A percentile compares a stretch with the other conserved stretches of the same genome.
phyloP scores from a whole-genome alignment of 371 early-diverging fungal genomes.

The Mucor racemosus region DNA sequence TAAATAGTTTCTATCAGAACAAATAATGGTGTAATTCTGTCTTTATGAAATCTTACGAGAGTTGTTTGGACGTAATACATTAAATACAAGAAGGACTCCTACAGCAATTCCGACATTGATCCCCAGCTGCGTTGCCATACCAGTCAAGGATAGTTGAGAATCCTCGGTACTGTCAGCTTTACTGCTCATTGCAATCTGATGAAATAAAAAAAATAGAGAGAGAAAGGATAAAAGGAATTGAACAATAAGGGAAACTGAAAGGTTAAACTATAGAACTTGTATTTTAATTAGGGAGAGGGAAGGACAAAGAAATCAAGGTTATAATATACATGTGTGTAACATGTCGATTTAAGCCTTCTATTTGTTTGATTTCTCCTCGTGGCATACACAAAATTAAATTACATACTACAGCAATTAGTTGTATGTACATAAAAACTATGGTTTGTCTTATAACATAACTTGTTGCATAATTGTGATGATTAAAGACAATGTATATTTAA shows the following conservation, averaged over 20 bases:
- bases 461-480: background rate
- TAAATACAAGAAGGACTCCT: conserved; percentile 47
- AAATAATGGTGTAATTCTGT: background rate
- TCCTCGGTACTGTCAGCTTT: conserved; percentile 16
- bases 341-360: background rate
- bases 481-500: too few relatives aligned
- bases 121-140: conserved; percentile 53
- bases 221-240: background rate
- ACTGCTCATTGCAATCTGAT: background rate
- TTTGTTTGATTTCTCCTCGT: background rate
- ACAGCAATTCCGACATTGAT: conserved; percentile 56
- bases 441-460: background rate
- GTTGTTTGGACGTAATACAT: conserved; percentile 55
- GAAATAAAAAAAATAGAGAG: background rate
- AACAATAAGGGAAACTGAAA: too few relatives aligned
- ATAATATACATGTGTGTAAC: background rate
- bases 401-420: background rate
- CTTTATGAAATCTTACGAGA: conserved; percentile 39
- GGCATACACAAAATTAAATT: conserved; percentile 1
- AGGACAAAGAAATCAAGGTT: conserved; percentile 7
- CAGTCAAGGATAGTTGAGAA: conserved; percentile 33
- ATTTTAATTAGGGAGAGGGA: background rate
- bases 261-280: background rate
- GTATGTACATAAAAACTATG: background rate
- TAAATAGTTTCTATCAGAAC: background rate